These are phyloP conservation scores for Oemleria cerasiformis DNA, from an alignment of 306 rosid species.

Conservation along the genomic window DNA sequence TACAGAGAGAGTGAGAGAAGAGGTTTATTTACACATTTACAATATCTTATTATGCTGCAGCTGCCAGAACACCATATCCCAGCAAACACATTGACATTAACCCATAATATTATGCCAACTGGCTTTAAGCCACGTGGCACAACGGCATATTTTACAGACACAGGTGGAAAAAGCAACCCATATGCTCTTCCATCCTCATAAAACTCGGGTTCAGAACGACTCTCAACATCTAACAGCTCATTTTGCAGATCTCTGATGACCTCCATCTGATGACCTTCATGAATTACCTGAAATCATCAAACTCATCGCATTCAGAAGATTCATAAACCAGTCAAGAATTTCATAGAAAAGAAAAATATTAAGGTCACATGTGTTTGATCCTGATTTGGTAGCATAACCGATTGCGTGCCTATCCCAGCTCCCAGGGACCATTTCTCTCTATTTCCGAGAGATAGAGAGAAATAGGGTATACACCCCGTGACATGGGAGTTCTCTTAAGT, in stretches of 20 bases:
- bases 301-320: not conserved
- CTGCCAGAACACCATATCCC: conserved; percentile 25
- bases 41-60: conserved; percentile 1
- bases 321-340: not conserved
- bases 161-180: conserved; percentile 16
- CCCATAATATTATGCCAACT: not conserved
- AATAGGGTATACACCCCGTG: too few relatives aligned
- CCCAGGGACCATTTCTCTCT: too few relatives aligned
- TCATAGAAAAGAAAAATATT: not conserved
- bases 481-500: not conserved
- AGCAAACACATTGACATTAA: conserved; percentile 4
- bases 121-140: conserved; percentile 17
- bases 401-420: too few relatives aligned
- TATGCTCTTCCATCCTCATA: conserved; percentile 20
- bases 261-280: conserved; percentile 21
- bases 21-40: conserved; percentile 20
- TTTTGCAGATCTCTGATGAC: conserved; percentile 21
- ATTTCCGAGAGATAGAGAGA: too few relatives aligned
- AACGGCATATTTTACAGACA: conserved; percentile 24
- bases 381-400: too few relatives aligned
- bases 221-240: conserved; percentile 24
- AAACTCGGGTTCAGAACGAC: conserved; percentile 20
- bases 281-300: conserved; percentile 19
- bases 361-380: not conserved
- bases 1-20: not conserved